Percentiles rank a stretch among this genome's conserved stretches.
phyloP scores from a whole-genome alignment of 768 basidiomycete species.

The Chalciporus piperatus region DNA sequence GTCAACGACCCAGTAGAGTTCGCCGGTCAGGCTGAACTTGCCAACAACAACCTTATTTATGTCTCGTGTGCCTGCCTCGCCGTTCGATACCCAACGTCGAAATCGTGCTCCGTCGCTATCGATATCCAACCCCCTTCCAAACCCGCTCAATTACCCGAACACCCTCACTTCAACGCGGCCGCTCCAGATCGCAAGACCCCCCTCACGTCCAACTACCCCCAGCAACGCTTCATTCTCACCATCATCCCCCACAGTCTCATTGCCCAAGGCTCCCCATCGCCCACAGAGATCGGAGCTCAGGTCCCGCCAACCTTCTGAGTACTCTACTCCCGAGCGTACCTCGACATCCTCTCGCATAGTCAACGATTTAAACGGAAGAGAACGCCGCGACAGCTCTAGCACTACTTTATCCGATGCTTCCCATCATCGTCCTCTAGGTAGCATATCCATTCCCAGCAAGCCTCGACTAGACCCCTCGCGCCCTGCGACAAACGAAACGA shows the following conservation, averaged over 20 bases:
- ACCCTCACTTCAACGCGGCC: slow-evolving; percentile 46
- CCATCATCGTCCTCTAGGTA: slow-evolving; percentile 31
- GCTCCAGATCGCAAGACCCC: slow-evolving; percentile 57
- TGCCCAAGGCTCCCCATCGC: slow-evolving; percentile 53
- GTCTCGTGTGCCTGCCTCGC: slow-evolving; percentile 60
- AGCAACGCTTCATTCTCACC: slow-evolving; percentile 39
- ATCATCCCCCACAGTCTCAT: slow-evolving; percentile 39
- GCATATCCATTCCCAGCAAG: slow-evolving; percentile 16
- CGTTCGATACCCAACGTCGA: slow-evolving; percentile 42
- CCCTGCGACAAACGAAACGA: slow-evolving; percentile 12
- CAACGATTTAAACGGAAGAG: slow-evolving; percentile 26
- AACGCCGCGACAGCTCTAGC: slow-evolving; percentile 50
- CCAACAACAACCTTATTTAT: too few species aligned
- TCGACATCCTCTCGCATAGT: slow-evolving; percentile 42
- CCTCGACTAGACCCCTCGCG: slow-evolving; percentile 17
- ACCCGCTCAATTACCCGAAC: slow-evolving; percentile 33
- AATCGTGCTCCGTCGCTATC: slow-evolving; percentile 46
- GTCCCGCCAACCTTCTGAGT: slow-evolving; percentile 49
- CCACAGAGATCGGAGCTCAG: slow-evolving; percentile 69
- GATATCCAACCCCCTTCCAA: slow-evolving; percentile 36
- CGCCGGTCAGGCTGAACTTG: background rate
- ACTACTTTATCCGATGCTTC: slow-evolving; percentile 47
- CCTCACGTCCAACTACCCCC: slow-evolving; percentile 54
- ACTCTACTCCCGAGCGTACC: slow-evolving; percentile 48
- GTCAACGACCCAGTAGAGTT: slow-evolving; percentile 8